Conservation (phyloP, 2,329 filamentous ascomycete species). For the Penicillium sp. region DNA sequence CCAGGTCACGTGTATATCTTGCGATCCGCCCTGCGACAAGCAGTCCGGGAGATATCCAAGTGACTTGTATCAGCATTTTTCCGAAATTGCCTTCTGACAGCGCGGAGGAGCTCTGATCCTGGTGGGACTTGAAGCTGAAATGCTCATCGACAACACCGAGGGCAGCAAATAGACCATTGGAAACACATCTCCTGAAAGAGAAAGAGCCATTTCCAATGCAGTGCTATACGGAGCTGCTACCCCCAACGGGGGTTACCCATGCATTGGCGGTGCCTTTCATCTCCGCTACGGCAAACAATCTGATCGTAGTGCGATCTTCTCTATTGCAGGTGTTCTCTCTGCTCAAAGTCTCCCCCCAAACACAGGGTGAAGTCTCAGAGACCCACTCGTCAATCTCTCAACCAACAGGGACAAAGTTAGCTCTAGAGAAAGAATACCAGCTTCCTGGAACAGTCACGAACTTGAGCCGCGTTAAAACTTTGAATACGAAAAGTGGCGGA, state of each 20-base stretch:
- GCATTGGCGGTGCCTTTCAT: conserved; percentile 79
- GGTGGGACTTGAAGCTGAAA: conserved; percentile 10
- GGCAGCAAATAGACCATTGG: conserved; percentile 13
- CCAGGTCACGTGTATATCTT: not conserved
- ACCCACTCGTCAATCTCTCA: conserved; percentile 65
- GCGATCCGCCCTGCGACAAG: conserved; percentile 11
- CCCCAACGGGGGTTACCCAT: conserved; percentile 92
- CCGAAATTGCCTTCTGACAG: not conserved
- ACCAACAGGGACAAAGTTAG: conserved; percentile 72
- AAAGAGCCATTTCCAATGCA: conserved; percentile 68
- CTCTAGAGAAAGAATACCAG: conserved; percentile 81
- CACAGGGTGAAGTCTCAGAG: conserved; percentile 45
- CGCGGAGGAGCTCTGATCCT: not conserved
- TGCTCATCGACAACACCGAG: conserved; percentile 11
- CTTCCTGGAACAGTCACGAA: conserved; percentile 85
- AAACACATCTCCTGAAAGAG: conserved; percentile 2
- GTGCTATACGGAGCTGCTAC: conserved; percentile 94
- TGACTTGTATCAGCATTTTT: not conserved
- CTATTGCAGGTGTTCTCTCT: conserved; percentile 88
- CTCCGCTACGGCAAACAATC: conserved; percentile 75
- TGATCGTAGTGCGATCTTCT: conserved; percentile 90
- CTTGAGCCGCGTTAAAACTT: conserved; percentile 74
- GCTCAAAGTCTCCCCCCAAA: conserved; percentile 57
- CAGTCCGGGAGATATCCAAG: not conserved
- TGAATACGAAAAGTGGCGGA: conserved; percentile 75